Evolutionary conservation across 768 basidiomycete species (phyloP), one percentile per base, ranked within the genome.

Genomic region (Tylopilus subfusipes): DNA sequence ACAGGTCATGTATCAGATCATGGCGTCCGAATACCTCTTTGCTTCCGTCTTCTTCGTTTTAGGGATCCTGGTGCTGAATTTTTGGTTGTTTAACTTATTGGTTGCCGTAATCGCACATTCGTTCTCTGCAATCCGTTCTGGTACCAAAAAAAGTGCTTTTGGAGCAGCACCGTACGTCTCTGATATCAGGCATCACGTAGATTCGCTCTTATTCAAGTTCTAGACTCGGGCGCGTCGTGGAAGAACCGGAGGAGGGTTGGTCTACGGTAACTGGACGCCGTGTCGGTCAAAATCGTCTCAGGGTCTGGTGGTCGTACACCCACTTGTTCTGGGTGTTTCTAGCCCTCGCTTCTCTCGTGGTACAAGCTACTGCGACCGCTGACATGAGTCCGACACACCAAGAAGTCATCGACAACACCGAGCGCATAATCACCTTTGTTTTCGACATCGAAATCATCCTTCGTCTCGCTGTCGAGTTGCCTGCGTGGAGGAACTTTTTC

Each of bases 31-130:
- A 65, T 95, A 86, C 71, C 90, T 88, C 66, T 73, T 86, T n/a
- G 90, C 93, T 1, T 87, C 82, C 57, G 75, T 94, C 54, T 98
- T 91, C 74, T 97, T 91, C 75, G 86, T 98, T 56, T 72, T 84
- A 29, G 86, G 85, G 51, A 75, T 98, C 56, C 74, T 98, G 59
- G 80, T 97, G 22, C 78, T 98, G 62, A 96, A 98, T 70, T 92
- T 97, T 68, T 93, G 91, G 91, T 77, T 96, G 54, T 86, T 95
- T 76, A 93, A 94, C 67, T 71, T 97, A 42, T 89, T 95, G 67
- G 91, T 97, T 52, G 94, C 95, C 18, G 93, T 97, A n/a, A 95
- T 96, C 58, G 92, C 93, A 27, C 89, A 93, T 64, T 90, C 91
- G 0, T 98, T 98, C 68, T 83, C 84, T 18, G 90, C 88, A 16